phyloP scores from a whole-genome alignment of 2,329 filamentous ascomycete species.

The Gaeumannomyces sp. region DNA sequence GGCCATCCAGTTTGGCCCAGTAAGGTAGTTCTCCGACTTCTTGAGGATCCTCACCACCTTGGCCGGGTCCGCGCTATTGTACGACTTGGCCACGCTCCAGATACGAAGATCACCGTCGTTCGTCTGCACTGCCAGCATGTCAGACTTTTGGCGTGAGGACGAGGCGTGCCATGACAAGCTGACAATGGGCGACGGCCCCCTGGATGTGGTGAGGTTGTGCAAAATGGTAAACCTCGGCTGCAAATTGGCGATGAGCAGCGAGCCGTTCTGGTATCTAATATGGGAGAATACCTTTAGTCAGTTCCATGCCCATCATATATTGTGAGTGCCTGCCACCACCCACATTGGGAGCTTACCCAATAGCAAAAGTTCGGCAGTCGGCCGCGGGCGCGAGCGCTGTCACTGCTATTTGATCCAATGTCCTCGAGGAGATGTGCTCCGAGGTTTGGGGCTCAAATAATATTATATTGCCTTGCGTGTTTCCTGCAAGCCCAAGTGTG shows the following conservation, averaged over 20 bases:
- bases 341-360: constrained; percentile 59
- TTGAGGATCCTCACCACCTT: constrained; percentile 86
- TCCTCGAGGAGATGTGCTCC: constrained; percentile 85
- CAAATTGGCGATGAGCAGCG: constrained; percentile 80
- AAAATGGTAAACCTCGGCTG: constrained; percentile 91
- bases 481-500: constrained; percentile 51
- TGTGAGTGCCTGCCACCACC: not conserved
- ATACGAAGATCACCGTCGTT: constrained; percentile 87
- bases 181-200: constrained; percentile 79
- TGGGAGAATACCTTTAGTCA: constrained; percentile 12
- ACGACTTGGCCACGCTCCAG: constrained; percentile 88
- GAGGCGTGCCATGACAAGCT: constrained; percentile 93
- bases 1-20: constrained; percentile 88
- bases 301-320: not conserved
- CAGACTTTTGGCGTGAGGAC: constrained; percentile 90
- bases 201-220: constrained; percentile 81
- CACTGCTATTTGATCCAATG: constrained; percentile 85
- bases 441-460: constrained; percentile 89
- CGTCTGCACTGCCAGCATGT: constrained; percentile 94
- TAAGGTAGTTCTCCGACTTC: constrained; percentile 64
- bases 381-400: constrained; percentile 85
- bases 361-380: constrained; percentile 91
- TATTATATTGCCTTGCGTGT: constrained; percentile 86
- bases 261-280: constrained; percentile 85
- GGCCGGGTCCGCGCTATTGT: constrained; percentile 65